Percentiles rank a stretch among this genome's conserved stretches.
phyloP scores from a whole-genome alignment of 345 rosid genomes.

The Erysimum cheiranthoides region DNA sequence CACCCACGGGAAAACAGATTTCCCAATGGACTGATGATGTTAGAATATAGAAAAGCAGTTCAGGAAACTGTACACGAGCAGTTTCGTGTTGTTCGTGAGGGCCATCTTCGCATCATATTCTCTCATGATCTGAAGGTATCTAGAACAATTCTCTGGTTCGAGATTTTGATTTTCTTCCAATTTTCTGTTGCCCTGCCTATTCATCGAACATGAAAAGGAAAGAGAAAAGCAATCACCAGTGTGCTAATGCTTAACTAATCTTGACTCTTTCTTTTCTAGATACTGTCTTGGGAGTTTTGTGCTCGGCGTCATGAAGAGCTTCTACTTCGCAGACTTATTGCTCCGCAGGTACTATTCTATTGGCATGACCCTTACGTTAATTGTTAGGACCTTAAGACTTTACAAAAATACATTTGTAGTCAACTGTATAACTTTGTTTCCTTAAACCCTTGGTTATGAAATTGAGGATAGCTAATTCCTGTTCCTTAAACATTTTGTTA shows the following conservation, averaged over 20 bases:
- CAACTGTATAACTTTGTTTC: conserved; percentile 34
- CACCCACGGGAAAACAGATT: conserved; percentile 79
- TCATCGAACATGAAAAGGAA: not conserved
- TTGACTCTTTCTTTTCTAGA: conserved; percentile 49
- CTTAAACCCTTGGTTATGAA: conserved; percentile 48
- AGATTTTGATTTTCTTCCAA: not conserved
- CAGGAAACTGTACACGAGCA: conserved; percentile 93
- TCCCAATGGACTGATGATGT: conserved; percentile 76
- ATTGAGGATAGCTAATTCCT: conserved; percentile 20
- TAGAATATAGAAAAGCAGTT: conserved; percentile 91
- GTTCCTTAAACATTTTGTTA: too few relatives aligned
- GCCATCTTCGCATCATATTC: conserved; percentile 87
- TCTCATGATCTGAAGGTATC: conserved; percentile 86
- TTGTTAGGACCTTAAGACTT: conserved; percentile 5
- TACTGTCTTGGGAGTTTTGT: conserved; percentile 98
- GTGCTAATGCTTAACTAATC: conserved; percentile 12
- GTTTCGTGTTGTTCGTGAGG: conserved; percentile 97
- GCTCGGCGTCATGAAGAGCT: conserved; percentile 93
- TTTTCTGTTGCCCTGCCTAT: conserved; percentile 10
- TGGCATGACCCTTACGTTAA: conserved; percentile 17
- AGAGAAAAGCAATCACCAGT: not conserved
- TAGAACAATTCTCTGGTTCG: conserved; percentile 1
- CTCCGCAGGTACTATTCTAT: conserved; percentile 70
- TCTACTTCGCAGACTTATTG: conserved; percentile 88
- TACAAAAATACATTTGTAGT: conserved; percentile 67